phyloP scores from a whole-genome alignment of 1,284 basidiomycete species.

The Cutaneotrichosporon sp. region DNA sequence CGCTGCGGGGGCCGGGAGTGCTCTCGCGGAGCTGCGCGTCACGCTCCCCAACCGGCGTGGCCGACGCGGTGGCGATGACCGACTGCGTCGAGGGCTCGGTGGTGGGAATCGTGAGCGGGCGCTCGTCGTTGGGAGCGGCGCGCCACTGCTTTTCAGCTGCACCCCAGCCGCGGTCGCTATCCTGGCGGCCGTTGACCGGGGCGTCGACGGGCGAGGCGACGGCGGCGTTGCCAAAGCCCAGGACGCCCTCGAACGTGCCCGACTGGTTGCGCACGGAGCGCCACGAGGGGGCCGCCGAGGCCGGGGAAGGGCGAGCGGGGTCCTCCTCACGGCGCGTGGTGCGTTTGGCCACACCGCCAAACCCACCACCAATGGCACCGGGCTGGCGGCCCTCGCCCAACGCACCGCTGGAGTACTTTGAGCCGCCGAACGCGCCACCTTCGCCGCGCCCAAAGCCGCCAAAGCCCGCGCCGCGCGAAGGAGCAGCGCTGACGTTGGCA shows the following conservation, averaged over 20 bases:
- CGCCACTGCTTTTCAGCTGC: slow-evolving; percentile 48
- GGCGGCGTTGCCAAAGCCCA: slow-evolving; percentile 40
- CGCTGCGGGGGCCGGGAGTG: slow-evolving; percentile 18
- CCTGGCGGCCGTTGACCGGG: slow-evolving; percentile 34
- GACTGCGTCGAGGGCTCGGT: slow-evolving; percentile 30
- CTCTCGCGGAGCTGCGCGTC: slow-evolving; percentile 37
- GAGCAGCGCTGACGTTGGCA: slow-evolving; percentile 3
- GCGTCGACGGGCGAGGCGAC: slow-evolving; percentile 9
- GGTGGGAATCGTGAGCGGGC: slow-evolving; percentile 9
- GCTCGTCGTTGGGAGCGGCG: slow-evolving; percentile 14
- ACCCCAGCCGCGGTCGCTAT: slow-evolving; percentile 35
- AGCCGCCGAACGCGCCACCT: slow-evolving; percentile 44
- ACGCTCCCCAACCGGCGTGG: slow-evolving; percentile 44
- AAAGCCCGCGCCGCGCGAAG: slow-evolving; percentile 30
- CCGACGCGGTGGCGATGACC: slow-evolving; percentile 41
- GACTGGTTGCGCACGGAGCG: slow-evolving; percentile 41
- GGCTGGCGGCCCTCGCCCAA: slow-evolving; percentile 31
- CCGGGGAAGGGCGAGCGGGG: slow-evolving; percentile 10
- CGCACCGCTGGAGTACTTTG: slow-evolving; percentile 38
- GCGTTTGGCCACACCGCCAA: slow-evolving; percentile 45
- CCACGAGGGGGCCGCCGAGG: slow-evolving; percentile 42
- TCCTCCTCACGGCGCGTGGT: slow-evolving; percentile 19
- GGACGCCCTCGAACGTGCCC: slow-evolving; percentile 52
- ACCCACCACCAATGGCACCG: slow-evolving; percentile 46
- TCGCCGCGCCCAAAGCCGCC: slow-evolving; percentile 47